Evolutionary conservation across 2,329 filamentous ascomycete genomes (phyloP), one percentile per base, ranked within the genome.

Genomic region (Aspergillus floridensis): DNA sequence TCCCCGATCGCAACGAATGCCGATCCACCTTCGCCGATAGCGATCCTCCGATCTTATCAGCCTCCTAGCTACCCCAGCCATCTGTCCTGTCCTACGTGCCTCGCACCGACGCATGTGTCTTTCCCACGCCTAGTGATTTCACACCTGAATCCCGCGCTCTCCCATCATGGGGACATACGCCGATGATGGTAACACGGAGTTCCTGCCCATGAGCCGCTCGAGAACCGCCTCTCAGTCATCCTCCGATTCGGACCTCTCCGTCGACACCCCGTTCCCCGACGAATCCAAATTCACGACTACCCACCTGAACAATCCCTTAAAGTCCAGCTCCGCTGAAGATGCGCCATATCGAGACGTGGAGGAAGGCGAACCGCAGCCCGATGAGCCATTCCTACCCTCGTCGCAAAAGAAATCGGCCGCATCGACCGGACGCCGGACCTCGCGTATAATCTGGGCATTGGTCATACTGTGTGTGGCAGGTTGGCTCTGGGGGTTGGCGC

Each of bases 401-500:
- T 59, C 64, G 38, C 38, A 44, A 7, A 71, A 68, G 54, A 73
- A 72, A 56, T 16, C 53, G 8, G 14, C 61, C 10, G 32, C 60
- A 0, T 67, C 72, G 7, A 29, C 26, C 3, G 62, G 66, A 22
- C 72, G 60, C 61, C 72, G 73, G n/a, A 66, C 73, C 31, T 71
- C 72, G 31, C 71, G 72, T 41, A 58, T 76, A 46, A 65, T 81
- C 46, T 80, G 77, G 77, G 58, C 72, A 6, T 60, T 81, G 26
- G 67, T 73, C 7, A 52, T 73, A n/a, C 67, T 81, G 35, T 78
- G 75, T 46, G 56, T 80, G 31, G 74, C 74, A 14, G 78, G 78
- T 51, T 81, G 79, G 79, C 61, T 74, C n/a, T 63, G 80, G 49
- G 76, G 78, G 0, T 72, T 81, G 46, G 68, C 79, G 44, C 63